Percentiles rank a stretch among this genome's conserved stretches.
phyloP scores from a whole-genome alignment of 768 basidiomycete genomes.

The Kwoniella sp. region DNA sequence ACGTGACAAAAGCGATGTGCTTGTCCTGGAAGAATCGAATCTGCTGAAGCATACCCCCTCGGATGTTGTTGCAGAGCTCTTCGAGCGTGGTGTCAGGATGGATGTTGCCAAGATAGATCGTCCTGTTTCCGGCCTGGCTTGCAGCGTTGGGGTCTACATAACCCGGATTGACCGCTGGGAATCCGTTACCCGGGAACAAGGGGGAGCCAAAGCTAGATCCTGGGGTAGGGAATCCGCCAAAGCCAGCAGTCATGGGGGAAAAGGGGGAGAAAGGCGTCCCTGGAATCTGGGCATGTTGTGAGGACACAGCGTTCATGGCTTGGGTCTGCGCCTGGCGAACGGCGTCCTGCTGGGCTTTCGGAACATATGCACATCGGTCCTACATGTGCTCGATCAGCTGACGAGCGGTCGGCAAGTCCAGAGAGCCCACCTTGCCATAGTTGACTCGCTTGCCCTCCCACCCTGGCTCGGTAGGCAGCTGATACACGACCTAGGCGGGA shows the following conservation, averaged over 20 bases:
- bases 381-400: slow-evolving; percentile 3
- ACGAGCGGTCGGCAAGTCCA: background rate
- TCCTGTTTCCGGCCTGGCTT: slow-evolving; percentile 71
- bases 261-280: slow-evolving; percentile 48
- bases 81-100: slow-evolving; percentile 92
- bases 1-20: slow-evolving; percentile 95
- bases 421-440: slow-evolving; percentile 67
- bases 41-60: slow-evolving; percentile 94
- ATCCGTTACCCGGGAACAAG: slow-evolving; percentile 47
- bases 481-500: slow-evolving; percentile 72
- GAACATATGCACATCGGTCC: slow-evolving; percentile 95
- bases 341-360: slow-evolving; percentile 74
- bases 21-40: slow-evolving; percentile 94
- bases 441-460: slow-evolving; percentile 97
- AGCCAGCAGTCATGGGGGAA: slow-evolving; percentile 37
- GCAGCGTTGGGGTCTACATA: slow-evolving; percentile 41
- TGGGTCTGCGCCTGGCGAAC: slow-evolving; percentile 54
- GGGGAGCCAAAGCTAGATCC: slow-evolving; percentile 34
- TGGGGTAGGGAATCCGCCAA: slow-evolving; percentile 31
- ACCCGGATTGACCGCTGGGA: slow-evolving; percentile 32
- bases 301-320: slow-evolving; percentile 46
- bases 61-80: slow-evolving; percentile 91
- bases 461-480: slow-evolving; percentile 80
- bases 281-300: slow-evolving; percentile 45
- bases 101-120: slow-evolving; percentile 92